Conservation (phyloP, 768 basidiomycete species). For the Cyathus striatus region DNA sequence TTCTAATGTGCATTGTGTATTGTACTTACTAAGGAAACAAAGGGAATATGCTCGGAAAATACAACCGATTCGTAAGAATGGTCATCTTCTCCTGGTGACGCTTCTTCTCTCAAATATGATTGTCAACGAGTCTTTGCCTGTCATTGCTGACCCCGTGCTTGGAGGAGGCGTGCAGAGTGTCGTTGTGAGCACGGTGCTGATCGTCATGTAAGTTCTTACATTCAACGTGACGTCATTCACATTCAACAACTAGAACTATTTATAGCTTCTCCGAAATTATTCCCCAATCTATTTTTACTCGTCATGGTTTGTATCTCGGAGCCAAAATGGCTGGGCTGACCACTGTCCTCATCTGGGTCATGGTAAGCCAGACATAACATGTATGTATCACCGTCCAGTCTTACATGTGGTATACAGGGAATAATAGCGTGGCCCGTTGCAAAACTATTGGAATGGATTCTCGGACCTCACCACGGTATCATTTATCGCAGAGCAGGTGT, state of each 20-base stretch:
- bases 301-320: slow-evolving; percentile 84
- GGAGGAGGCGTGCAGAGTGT: slow-evolving; percentile 78
- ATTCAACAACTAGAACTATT: neutral
- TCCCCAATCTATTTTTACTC: slow-evolving; percentile 88
- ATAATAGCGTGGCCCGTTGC: slow-evolving; percentile 83
- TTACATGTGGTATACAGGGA: slow-evolving; percentile 33
- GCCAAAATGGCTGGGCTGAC: slow-evolving; percentile 80
- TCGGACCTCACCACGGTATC: slow-evolving; percentile 86
- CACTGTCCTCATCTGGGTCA: slow-evolving; percentile 56
- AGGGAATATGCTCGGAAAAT: slow-evolving; percentile 79
- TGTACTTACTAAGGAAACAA: slow-evolving; percentile 58
- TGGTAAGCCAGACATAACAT: slow-evolving; percentile 41
- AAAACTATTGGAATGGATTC: slow-evolving; percentile 68
- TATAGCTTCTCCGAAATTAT: slow-evolving; percentile 86
- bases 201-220: slow-evolving; percentile 68
- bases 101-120: slow-evolving; percentile 89
- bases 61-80: slow-evolving; percentile 79
- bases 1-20: no score
- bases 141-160: slow-evolving; percentile 75
- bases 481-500: slow-evolving; percentile 75
- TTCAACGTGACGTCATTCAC: neutral
- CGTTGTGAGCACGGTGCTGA: slow-evolving; percentile 76
- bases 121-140: slow-evolving; percentile 81
- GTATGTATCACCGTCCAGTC: slow-evolving; percentile 1
- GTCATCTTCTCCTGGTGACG: slow-evolving; percentile 78